These are phyloP conservation scores for Hibiscus syriacus DNA, from an alignment of 345 rosid genomes.

Conservation along the genomic window DNA sequence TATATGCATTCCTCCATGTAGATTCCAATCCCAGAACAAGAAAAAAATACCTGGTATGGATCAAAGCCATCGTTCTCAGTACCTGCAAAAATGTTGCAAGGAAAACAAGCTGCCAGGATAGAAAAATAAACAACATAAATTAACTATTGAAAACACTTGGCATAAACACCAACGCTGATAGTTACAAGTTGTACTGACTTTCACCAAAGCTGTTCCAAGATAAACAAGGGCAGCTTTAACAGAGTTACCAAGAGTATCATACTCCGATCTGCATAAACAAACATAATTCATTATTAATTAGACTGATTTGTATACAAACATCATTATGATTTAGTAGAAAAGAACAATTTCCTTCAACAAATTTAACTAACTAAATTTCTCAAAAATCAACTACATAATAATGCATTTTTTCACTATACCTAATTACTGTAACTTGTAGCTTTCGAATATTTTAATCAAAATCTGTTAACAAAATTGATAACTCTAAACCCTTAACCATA, in stretches of 20 bases:
- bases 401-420: neutral
- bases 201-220: slow-evolving; percentile 83
- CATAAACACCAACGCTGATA: too few relatives aligned
- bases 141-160: neutral
- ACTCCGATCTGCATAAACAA: slow-evolving; percentile 76
- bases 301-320: neutral
- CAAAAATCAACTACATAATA: neutral
- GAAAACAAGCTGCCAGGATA: too few relatives aligned
- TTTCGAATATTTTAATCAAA: neutral
- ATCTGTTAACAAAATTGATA: neutral
- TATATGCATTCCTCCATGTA: neutral
- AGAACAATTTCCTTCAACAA: neutral
- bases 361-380: neutral
- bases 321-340: neutral
- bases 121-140: neutral
- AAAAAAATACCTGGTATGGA: slow-evolving; percentile 68
- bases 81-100: slow-evolving; percentile 91
- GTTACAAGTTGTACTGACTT: slow-evolving; percentile 37
- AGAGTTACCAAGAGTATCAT: too few relatives aligned
- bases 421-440: neutral
- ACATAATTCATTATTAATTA: neutral
- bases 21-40: neutral
- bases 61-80: slow-evolving; percentile 79
- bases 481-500: too few relatives aligned
- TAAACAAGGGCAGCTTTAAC: too few relatives aligned